Evolutionary conservation across 345 rosid genomes (phyloP).

Genomic region (Abelmoschus esculentus): DNA sequence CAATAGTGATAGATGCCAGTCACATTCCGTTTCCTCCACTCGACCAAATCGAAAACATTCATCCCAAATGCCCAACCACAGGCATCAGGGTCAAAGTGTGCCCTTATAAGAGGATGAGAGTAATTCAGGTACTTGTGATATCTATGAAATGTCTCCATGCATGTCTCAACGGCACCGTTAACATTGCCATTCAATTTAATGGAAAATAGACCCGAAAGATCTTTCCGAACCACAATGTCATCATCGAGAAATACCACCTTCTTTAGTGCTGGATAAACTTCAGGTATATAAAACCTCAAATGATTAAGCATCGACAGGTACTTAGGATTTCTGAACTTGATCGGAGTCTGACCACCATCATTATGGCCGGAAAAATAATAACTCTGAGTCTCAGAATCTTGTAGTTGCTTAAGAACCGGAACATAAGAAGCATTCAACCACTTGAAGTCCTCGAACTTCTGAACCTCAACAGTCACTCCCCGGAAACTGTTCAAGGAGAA

Average conservation of each 20-base stretch:
- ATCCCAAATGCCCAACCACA: conserved; percentile 98
- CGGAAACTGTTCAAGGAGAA: conserved; percentile 52
- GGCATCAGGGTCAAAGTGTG: conserved; percentile 90
- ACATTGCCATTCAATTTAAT: conserved; percentile 67
- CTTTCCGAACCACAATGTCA: conserved; percentile 76
- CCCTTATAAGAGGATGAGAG: conserved; percentile 81
- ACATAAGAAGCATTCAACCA: conserved; percentile 93
- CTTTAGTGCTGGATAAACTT: conserved; percentile 74
- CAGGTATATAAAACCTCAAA: conserved; percentile 81
- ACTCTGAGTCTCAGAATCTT: conserved; percentile 83
- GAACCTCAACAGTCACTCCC: conserved; percentile 81
- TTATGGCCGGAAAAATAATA: conserved; percentile 81
- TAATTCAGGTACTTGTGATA: conserved; percentile 78
- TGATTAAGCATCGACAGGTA: conserved; percentile 91
- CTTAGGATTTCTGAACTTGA: conserved; percentile 87
- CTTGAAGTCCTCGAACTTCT: conserved; percentile 76
- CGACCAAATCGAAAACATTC: conserved; percentile 81
- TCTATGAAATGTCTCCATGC: conserved; percentile 95
- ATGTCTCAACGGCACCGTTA: conserved; percentile 95
- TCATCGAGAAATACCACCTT: conserved; percentile 88
- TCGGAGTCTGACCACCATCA: conserved; percentile 64
- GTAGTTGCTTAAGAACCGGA: conserved; percentile 91
- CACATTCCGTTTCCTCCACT: conserved; percentile 88
- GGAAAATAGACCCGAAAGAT: conserved; percentile 59
- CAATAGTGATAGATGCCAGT: conserved; percentile 86